phyloP scores from a whole-genome alignment of 2,329 filamentous ascomycete genomes.

The Paracorniculantispora psalliotae region DNA sequence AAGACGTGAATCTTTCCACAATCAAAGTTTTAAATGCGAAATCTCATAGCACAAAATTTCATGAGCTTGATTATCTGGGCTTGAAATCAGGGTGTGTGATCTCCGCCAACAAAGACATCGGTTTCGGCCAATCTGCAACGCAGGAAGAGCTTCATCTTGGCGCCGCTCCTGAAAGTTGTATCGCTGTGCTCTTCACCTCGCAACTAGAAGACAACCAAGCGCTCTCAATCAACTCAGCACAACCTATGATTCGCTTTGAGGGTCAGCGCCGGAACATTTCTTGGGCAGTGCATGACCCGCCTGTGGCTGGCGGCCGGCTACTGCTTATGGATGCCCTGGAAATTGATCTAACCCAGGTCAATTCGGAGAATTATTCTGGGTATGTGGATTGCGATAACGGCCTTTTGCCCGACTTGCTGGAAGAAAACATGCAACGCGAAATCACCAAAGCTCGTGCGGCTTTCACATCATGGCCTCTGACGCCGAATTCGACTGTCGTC shows the following conservation, averaged over 20 bases:
- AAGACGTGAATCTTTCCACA: constrained; percentile 9
- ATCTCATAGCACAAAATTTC: constrained; percentile 22
- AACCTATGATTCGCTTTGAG: constrained; percentile 25
- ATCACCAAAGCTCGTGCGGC: constrained; percentile 25
- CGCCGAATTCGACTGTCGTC: constrained; percentile 16
- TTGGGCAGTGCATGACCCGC: constrained; percentile 17
- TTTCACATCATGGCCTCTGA: constrained; percentile 21
- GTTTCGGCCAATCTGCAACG: constrained; percentile 32
- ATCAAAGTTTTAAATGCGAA: constrained; percentile 18
- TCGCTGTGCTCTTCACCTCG: constrained; percentile 30
- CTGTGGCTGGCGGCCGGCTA: constrained; percentile 23
- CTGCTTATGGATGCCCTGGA: constrained; percentile 35
- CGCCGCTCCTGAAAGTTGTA: constrained; percentile 29
- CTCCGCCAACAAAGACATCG: constrained; percentile 30
- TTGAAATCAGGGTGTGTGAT: constrained; percentile 25
- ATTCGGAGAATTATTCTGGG: not conserved
- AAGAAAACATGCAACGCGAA: constrained; percentile 25
- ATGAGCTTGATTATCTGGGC: constrained; percentile 21
- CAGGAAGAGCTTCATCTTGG: constrained; percentile 33
- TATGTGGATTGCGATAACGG: constrained; percentile 1
- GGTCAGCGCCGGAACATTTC: constrained; percentile 27
- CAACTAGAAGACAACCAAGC: constrained; percentile 23
- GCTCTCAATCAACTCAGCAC: constrained; percentile 24
- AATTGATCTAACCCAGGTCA: constrained; percentile 22
- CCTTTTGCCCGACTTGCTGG: constrained; percentile 23